Percentiles rank a stretch among this genome's conserved stretches.
These are phyloP conservation scores for Warburgia ugandensis DNA, from an alignment of 164 flowering plant genomes.

Conservation along the genomic window DNA sequence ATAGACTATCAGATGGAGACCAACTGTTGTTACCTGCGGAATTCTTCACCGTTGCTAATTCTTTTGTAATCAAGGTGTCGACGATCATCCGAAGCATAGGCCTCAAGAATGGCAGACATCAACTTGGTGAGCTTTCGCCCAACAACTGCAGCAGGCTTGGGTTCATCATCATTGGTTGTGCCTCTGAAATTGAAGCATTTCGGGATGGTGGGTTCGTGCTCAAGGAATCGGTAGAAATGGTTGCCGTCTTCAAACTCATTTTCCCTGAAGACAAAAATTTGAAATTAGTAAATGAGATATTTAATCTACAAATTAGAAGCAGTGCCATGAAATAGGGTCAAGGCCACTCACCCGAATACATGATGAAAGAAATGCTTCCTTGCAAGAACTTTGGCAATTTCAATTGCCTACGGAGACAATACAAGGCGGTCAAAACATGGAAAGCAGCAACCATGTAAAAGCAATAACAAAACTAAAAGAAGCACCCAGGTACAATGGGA, in stretches of 20 bases:
- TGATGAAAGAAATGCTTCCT: constrained; percentile 84
- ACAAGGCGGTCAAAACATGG: not conserved
- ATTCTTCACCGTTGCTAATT: constrained; percentile 86
- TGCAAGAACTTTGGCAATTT: constrained; percentile 60
- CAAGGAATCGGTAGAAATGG: constrained; percentile 79
- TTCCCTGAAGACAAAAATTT: constrained; percentile 32
- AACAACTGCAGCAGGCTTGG: constrained; percentile 48
- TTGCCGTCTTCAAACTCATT: constrained; percentile 83
- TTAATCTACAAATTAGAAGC: not conserved
- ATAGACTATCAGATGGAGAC: too few species aligned
- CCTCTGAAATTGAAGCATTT: constrained; percentile 73
- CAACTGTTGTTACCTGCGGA: constrained; percentile 84
- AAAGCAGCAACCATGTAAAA: not conserved
- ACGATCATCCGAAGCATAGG: constrained; percentile 77
- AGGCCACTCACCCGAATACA: constrained; percentile 55
- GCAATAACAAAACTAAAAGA: not conserved
- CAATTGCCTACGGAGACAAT: constrained; percentile 48
- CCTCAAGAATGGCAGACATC: constrained; percentile 83
- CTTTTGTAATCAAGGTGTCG: constrained; percentile 52
- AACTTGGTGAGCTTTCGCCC: constrained; percentile 55
- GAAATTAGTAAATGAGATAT: not conserved
- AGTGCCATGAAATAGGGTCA: not conserved
- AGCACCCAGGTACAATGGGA: not conserved
- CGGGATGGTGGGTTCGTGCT: constrained; percentile 72
- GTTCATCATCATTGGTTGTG: constrained; percentile 56